Conservation (phyloP, 1,284 basidiomycete genomes). For the Neolentinus lepideus region DNA sequence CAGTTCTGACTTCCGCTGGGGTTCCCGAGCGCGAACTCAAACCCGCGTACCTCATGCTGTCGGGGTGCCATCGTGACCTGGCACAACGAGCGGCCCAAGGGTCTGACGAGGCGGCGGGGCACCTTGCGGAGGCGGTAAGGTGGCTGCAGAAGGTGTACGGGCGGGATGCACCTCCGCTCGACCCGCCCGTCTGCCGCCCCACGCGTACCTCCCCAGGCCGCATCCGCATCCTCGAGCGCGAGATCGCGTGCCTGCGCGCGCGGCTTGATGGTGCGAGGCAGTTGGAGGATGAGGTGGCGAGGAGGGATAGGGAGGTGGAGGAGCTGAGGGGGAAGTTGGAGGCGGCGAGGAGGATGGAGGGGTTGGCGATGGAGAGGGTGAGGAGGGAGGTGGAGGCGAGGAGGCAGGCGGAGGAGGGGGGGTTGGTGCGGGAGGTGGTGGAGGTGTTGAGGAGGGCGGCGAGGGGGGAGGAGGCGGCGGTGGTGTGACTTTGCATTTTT, state of each 20-base stretch:
- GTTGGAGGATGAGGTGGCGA: conserved; percentile 20
- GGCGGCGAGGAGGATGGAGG: conserved; percentile 27
- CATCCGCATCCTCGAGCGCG: conserved; percentile 26
- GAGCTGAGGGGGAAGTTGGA: conserved; percentile 27
- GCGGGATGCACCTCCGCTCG: conserved; percentile 8
- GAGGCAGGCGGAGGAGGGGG: conserved; percentile 24
- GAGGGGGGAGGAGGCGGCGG: too few relatives aligned
- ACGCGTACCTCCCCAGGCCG: conserved; percentile 6
- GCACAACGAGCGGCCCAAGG: conserved; percentile 17
- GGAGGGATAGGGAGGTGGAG: conserved; percentile 36
- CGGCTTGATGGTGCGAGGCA: conserved; percentile 34
- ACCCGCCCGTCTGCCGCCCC: conserved; percentile 2
- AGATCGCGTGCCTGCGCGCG: conserved; percentile 33
- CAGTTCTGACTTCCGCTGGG: conserved; percentile 34
- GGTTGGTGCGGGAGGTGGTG: neutral
- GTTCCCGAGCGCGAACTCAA: conserved; percentile 31
- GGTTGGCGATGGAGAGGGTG: conserved; percentile 29
- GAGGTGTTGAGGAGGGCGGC: too few relatives aligned
- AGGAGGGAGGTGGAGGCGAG: conserved; percentile 32
- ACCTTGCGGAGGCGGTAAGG: conserved; percentile 31
- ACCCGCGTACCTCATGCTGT: conserved; percentile 44
- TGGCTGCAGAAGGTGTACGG: conserved; percentile 51
- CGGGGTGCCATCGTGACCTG: conserved; percentile 45
- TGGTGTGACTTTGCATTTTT: too few relatives aligned
- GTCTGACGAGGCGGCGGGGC: conserved; percentile 19